Base-by-base conservation (phyloP, 805 yeast species). In the Schizosaccharomyces octosporus region DNA sequence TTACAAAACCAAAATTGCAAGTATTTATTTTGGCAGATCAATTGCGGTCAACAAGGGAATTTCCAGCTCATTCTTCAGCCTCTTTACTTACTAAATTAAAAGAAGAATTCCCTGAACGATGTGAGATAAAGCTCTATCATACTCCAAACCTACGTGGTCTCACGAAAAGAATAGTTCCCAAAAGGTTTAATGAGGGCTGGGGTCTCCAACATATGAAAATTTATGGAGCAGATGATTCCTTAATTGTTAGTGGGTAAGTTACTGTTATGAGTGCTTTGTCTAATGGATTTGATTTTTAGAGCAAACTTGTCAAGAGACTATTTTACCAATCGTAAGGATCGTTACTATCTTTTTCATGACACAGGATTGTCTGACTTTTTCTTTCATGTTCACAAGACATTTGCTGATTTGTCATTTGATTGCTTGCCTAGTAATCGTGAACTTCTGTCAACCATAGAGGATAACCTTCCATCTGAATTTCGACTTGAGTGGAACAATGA, bases 161-260 rank as follows among this genome's bases (percentile, higher is more conserved):
- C 63, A 78, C 79, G 62, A 81, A 82, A 67, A 65, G 72, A 7
- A 58, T 85, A 55, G 76, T 87, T 2, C 98, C 98, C 0, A 83
- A 79, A 63, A 77, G 98, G 64, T 76, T 90, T 64, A 88, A 89
- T 71, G 98, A 93, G 72, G 89, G 94, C 3, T 76, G 79, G 66
- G 98, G 98, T 0, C 76, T 93, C 61, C 98, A 93, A 71, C 98
- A 93, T 69, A 93, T 93, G 97, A 93, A 93, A 70, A 78, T 93
- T 36, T 93, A 93, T 70, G 98, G 98, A 1, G 82, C 89, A 67
- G 98, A 93, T 70, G 81, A 87, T 67, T 95, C 89, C 68, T 81
- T 93, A 54, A 78, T 93, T 21, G 75, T 93, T 41, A 79, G 85
- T 19, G 98, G 57, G 57, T 51, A 51, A 51, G n/a, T 21, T 97